A percentile compares a stretch with the other conserved stretches of the same genome.
Evolutionary conservation across 1,284 basidiomycete genomes (phyloP).

Genomic region (Ustilago tritici): DNA sequence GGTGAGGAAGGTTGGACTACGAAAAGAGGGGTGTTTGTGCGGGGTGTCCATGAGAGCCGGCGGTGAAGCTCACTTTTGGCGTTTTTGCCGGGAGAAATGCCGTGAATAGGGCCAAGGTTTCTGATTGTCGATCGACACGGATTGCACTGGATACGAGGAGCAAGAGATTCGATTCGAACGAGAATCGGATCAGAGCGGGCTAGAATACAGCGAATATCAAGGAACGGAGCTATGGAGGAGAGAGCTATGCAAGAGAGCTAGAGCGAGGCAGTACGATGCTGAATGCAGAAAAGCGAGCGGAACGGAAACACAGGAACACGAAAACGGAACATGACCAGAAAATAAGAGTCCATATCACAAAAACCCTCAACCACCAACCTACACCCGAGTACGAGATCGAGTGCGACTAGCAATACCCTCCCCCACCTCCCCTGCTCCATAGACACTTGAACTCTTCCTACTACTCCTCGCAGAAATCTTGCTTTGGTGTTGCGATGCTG

Average conservation of each 20-base stretch:
- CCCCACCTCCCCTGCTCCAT: conserved; percentile 4
- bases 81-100: too few relatives aligned
- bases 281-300: not conserved
- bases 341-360: not conserved
- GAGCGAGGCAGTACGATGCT: not conserved
- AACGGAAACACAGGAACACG: not conserved
- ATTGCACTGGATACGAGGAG: too few relatives aligned
- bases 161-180: too few relatives aligned
- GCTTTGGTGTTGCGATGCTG: conserved; percentile 27
- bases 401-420: conserved; percentile 41
- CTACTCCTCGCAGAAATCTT: conserved; percentile 25
- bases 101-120: too few relatives aligned
- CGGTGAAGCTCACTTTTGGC: too few relatives aligned
- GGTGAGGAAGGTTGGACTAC: too few relatives aligned
- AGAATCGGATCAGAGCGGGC: not conserved
- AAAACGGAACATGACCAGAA: not conserved
- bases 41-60: too few relatives aligned
- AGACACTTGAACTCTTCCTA: conserved; percentile 22
- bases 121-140: too few relatives aligned
- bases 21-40: too few relatives aligned
- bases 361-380: not conserved
- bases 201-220: conserved; percentile 2
- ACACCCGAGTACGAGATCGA: conserved; percentile 35
- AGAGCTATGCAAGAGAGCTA: too few relatives aligned
- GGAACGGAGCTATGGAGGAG: too few relatives aligned